Evolutionary conservation across 352 stramenopile species (phyloP).

Genomic region (Halophytophthora batemanensis): DNA sequence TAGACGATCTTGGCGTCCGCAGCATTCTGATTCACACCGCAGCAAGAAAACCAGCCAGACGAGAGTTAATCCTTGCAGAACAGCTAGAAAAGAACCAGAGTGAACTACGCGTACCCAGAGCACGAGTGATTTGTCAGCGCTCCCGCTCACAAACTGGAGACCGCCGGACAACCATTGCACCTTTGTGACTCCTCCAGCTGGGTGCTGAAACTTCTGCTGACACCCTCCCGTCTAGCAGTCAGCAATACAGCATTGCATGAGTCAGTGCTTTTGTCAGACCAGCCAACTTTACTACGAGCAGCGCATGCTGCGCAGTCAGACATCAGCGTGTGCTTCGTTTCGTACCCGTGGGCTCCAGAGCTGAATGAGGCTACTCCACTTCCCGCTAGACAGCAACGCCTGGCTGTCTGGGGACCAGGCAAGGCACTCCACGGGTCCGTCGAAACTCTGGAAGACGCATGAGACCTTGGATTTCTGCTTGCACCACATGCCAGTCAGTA

Average conservation of each 20-base stretch:
- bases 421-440: conserved; percentile 52
- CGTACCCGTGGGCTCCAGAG: conserved; percentile 58
- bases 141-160: conserved; percentile 66
- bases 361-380: conserved; percentile 54
- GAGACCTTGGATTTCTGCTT: conserved; percentile 25
- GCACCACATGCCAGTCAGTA: not conserved
- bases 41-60: conserved; percentile 2
- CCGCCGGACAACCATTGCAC: conserved; percentile 58
- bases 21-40: conserved; percentile 37
- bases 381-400: conserved; percentile 52
- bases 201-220: conserved; percentile 55
- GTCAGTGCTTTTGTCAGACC: not conserved
- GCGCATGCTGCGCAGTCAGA: too few species aligned
- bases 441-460: conserved; percentile 40
- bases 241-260: not conserved
- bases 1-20: conserved; percentile 47
- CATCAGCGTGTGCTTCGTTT: too few species aligned
- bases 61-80: not conserved
- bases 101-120: conserved; percentile 51
- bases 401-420: conserved; percentile 67
- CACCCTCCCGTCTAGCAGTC: conserved; percentile 38
- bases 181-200: conserved; percentile 41
- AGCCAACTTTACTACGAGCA: too few species aligned
- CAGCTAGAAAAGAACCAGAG: not conserved
- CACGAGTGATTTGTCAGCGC: conserved; percentile 67